These are phyloP conservation scores for Saccharomyces hybrid DNA, from an alignment of 1,139 yeast species.

Conservation along the genomic window DNA sequence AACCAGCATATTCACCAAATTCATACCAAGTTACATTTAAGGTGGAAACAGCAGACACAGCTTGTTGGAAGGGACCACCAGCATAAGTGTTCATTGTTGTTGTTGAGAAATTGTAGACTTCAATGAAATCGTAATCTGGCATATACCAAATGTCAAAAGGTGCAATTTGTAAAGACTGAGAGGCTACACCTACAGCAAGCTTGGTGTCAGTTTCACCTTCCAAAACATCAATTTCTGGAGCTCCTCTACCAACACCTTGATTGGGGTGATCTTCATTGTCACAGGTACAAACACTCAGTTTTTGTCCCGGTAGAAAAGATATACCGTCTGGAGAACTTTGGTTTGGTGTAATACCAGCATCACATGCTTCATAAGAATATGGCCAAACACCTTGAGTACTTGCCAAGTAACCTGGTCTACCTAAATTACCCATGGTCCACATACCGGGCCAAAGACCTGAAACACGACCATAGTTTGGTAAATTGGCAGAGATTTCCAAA, in stretches of 20 bases:
- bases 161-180: constrained; percentile 76
- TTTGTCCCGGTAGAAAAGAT: constrained; percentile 70
- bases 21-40: constrained; percentile 72
- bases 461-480: constrained; percentile 62
- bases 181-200: constrained; percentile 52
- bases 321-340: constrained; percentile 77
- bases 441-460: constrained; percentile 84
- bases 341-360: constrained; percentile 79
- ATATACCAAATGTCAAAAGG: constrained; percentile 80
- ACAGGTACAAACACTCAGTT: constrained; percentile 61
- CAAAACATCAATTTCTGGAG: constrained; percentile 77
- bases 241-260: constrained; percentile 72
- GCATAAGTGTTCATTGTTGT: constrained; percentile 68
- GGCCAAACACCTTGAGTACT: constrained; percentile 87
- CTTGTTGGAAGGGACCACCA: constrained; percentile 83
- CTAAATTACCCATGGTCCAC: constrained; percentile 81
- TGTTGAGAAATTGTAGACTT: constrained; percentile 50
- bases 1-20: constrained; percentile 38
- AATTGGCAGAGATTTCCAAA: constrained; percentile 57
- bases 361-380: constrained; percentile 67
- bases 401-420: constrained; percentile 72
- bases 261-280: constrained; percentile 71
- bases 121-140: constrained; percentile 68
- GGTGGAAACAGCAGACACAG: constrained; percentile 64
- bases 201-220: constrained; percentile 60